Conservation (phyloP, 345 rosid genomes). For the Aethionema arabicum region DNA sequence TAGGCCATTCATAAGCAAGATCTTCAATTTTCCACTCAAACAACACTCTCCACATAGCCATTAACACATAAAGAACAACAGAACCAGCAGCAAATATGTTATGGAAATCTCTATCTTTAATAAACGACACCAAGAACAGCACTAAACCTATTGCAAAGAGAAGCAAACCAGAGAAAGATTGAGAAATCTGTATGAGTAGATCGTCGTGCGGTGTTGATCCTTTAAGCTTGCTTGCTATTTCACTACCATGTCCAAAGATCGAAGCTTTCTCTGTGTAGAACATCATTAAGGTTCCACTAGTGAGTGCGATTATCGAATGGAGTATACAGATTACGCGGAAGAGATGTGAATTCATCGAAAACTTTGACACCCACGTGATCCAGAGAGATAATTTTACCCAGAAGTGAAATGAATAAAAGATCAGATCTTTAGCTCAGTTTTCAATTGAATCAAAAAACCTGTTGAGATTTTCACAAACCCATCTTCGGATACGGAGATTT, state of each 20-base stretch:
- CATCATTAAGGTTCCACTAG: constrained; percentile 77
- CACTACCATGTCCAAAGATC: constrained; percentile 58
- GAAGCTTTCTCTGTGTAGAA: constrained; percentile 68
- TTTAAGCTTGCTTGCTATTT: constrained; percentile 59
- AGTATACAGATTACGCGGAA: constrained; percentile 55
- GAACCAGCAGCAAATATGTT: constrained; percentile 83
- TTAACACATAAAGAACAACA: constrained; percentile 59
- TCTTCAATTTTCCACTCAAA: constrained; percentile 70
- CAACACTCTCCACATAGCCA: constrained; percentile 74
- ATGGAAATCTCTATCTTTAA: constrained; percentile 75
- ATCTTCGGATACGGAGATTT: neutral
- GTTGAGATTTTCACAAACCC: neutral
- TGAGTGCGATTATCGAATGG: constrained; percentile 71
- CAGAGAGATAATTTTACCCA: neutral
- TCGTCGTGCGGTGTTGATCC: constrained; percentile 95
- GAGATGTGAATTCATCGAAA: constrained; percentile 41
- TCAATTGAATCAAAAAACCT: neutral
- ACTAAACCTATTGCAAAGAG: constrained; percentile 68
- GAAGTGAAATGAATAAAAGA: neutral
- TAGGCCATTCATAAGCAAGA: constrained; percentile 65
- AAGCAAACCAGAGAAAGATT: constrained; percentile 91
- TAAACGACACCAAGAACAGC: constrained; percentile 81
- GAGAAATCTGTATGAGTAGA: constrained; percentile 77
- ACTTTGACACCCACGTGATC: neutral
- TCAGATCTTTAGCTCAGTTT: neutral